A percentile compares a stretch with the other conserved stretches of the same genome.
These are phyloP conservation scores for Globisporangium cederbergense DNA, from an alignment of 352 stramenopile species.

Conservation along the genomic window DNA sequence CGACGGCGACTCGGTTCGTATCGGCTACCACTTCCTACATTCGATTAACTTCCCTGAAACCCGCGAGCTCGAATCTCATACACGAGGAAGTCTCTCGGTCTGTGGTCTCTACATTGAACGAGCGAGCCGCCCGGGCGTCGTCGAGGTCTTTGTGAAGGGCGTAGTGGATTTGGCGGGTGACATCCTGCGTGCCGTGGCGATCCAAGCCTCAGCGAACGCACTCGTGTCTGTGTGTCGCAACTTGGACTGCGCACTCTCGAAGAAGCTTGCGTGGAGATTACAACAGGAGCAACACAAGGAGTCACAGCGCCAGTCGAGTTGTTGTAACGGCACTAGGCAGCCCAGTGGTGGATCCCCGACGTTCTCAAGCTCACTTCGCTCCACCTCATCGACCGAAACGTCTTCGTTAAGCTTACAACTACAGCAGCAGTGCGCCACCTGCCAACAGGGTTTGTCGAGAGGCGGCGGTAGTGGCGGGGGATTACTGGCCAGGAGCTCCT, in stretches of 20 bases:
- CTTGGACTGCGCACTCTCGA: constrained; percentile 7
- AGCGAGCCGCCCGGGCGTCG: not conserved
- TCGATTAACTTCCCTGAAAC: constrained; percentile 18
- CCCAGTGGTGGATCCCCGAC: no score
- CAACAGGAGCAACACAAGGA: no score
- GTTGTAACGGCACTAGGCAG: no score
- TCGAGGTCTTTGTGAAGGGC: constrained; percentile 7
- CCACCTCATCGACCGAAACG: no score
- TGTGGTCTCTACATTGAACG: constrained; percentile 17
- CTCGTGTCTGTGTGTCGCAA: constrained; percentile 2
- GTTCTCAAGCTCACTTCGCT: no score
- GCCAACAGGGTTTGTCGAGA: no score
- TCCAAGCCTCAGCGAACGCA: constrained; percentile 22
- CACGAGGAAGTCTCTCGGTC: constrained; percentile 21
- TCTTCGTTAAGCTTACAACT: no score
- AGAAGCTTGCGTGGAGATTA: constrained; percentile 59
- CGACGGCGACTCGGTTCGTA: not conserved
- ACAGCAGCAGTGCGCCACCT: no score
- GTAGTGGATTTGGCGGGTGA: constrained; percentile 13
- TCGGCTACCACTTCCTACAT: constrained; percentile 17
- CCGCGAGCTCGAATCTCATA: constrained; percentile 14
- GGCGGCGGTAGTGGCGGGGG: no score
- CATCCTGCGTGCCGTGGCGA: constrained; percentile 36
- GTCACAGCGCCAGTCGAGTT: no score
- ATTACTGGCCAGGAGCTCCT: no score